Base-by-base conservation (phyloP, 2,329 filamentous ascomycete genomes). In the Clonostachys solani region DNA sequence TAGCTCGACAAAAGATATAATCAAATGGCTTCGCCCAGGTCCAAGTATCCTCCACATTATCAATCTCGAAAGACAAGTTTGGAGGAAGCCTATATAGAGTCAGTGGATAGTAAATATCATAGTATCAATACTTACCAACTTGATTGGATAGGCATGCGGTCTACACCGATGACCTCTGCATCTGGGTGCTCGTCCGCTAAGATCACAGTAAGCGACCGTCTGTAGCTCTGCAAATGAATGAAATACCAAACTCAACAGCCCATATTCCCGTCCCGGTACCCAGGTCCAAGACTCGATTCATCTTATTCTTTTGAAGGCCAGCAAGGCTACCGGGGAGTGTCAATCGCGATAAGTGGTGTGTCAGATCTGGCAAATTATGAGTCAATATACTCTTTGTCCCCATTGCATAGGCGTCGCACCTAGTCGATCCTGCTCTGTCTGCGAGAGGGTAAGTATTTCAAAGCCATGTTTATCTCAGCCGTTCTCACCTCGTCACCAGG, bases 91-190 rank as follows among this genome's bases (percentile, higher is more conserved):
- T 59, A 9, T 50, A n/a, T n/a, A n/a, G n/a, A n/a, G n/a, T n/a
- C n/a, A n/a, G n/a, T n/a, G n/a, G n/a, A n/a, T n/a, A n/a, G n/a
- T n/a, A n/a, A n/a, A n/a, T n/a, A n/a, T n/a, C n/a, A n/a, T n/a
- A n/a, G n/a, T n/a, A n/a, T n/a, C n/a, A n/a, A n/a, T n/a, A n/a
- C n/a, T n/a, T n/a, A n/a, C 63, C 66, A 70, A 10, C 61, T 59
- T 4, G 69, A 69, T 50, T 74, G 69, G 12, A 74, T 74, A 0
- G 71, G 69, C 19, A 66, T 68, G 0, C 72, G 54, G 37, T 73
- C 67, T 18, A 64, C 65, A 37, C 68, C 68, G 0, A 66, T 45
- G 1, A 72, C 60, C n/a, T 61, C 56, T 16, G 68, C 61, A 12
- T 50, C 50, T 13, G 56, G 57, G 33, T 56, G 52, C 13, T 48